Evolutionary conservation across 441 rosid genomes (phyloP).

Genomic region (Adansonia grandidieri): DNA sequence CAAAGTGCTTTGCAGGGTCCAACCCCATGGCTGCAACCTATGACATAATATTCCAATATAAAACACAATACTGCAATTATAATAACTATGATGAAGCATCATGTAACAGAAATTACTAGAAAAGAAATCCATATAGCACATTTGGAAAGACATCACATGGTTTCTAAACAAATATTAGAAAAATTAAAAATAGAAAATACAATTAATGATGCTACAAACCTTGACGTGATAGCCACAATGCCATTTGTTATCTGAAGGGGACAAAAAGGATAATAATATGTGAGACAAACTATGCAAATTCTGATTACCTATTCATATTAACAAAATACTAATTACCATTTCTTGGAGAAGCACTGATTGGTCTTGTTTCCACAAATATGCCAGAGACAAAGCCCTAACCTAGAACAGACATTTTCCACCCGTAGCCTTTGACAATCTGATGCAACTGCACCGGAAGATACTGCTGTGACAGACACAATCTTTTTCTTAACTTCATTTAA

Average conservation of each 20-base stretch:
- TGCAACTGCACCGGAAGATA: constrained; percentile 96
- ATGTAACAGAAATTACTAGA: not conserved
- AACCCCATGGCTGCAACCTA: constrained; percentile 97
- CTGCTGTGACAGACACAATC: constrained; percentile 79
- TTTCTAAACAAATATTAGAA: not conserved
- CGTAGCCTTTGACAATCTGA: constrained; percentile 94
- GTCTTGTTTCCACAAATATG: constrained; percentile 97
- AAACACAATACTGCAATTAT: not conserved
- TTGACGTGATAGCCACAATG: constrained; percentile 75
- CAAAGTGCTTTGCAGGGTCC: constrained; percentile 90
- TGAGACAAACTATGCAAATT: constrained; percentile 23
- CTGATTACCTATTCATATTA: not conserved
- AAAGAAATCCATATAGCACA: constrained; percentile 12
- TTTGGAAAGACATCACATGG: not conserved
- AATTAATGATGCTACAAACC: constrained; percentile 45
- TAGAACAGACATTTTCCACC: constrained; percentile 95
- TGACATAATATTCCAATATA: constrained; percentile 27
- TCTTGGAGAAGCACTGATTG: constrained; percentile 89
- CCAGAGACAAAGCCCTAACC: constrained; percentile 97
- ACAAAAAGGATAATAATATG: constrained; percentile 23
- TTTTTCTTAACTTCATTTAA: constrained; percentile 78
- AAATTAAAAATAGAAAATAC: not conserved
- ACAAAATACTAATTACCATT: constrained; percentile 68
- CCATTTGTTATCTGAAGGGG: constrained; percentile 62
- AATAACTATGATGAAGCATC: not conserved